These are phyloP conservation scores for Nothophaeocryptopus gaeumannii DNA, from an alignment of 2,329 filamentous ascomycete genomes.

Conservation along the genomic window DNA sequence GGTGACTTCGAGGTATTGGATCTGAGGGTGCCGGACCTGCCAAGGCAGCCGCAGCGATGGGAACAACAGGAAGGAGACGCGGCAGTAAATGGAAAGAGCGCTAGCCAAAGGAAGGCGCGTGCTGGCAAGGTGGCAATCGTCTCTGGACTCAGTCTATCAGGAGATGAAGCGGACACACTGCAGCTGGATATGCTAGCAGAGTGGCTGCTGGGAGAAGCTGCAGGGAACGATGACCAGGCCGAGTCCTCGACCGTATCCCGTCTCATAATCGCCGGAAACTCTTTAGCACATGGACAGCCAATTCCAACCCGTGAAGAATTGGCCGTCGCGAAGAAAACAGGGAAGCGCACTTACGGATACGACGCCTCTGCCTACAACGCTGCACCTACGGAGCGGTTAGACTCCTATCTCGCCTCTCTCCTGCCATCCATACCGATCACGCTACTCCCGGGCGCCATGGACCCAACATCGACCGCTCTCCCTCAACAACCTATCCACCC, in stretches of 20 bases:
- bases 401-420: constrained; percentile 75
- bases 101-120: constrained; percentile 42
- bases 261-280: constrained; percentile 89
- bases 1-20: constrained; percentile 93
- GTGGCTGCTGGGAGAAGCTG: constrained; percentile 79
- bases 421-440: constrained; percentile 87
- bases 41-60: constrained; percentile 80
- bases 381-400: constrained; percentile 76
- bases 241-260: constrained; percentile 69
- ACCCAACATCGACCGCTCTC: constrained; percentile 84
- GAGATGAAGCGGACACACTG: constrained; percentile 69
- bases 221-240: constrained; percentile 59
- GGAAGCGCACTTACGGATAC: constrained; percentile 87
- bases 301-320: constrained; percentile 49
- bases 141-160: constrained; percentile 81
- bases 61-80: constrained; percentile 56
- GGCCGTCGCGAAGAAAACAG: constrained; percentile 42
- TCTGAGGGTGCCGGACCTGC: constrained; percentile 80
- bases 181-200: constrained; percentile 77
- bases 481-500: constrained; percentile 92
- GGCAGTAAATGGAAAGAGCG: constrained; percentile 38
- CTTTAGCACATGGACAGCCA: constrained; percentile 57
- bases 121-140: constrained; percentile 78
- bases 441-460: constrained; percentile 75
- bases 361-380: constrained; percentile 86